Percentiles rank a stretch among this genome's conserved stretches.
Evolutionary conservation across 2,329 filamentous ascomycete species (phyloP).

Genomic region (Botrytis hyacinthi): DNA sequence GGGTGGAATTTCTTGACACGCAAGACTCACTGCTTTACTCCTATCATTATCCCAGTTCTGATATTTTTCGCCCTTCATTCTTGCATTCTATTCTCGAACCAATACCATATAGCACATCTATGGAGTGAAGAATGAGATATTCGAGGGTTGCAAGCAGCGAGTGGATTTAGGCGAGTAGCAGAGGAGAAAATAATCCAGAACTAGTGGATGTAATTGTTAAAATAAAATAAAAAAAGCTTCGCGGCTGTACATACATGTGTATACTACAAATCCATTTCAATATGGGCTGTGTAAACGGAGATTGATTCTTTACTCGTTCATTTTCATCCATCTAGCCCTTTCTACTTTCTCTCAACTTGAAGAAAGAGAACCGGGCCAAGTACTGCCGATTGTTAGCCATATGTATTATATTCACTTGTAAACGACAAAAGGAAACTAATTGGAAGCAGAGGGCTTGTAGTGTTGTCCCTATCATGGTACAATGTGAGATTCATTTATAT

Average conservation of each 20-base stretch:
- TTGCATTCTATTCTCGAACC: not conserved
- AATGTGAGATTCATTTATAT: not conserved
- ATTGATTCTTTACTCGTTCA: too few species aligned
- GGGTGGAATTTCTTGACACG: not conserved
- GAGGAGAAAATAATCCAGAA: not conserved
- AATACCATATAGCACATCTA: not conserved
- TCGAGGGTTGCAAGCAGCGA: not conserved
- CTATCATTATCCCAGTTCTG: accelerated
- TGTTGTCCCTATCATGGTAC: not conserved
- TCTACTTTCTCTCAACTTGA: not conserved
- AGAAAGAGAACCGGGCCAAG: not conserved
- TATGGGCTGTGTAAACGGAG: too few species aligned
- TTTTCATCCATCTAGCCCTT: not conserved
- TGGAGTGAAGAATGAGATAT: not conserved
- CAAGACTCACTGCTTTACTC: not conserved
- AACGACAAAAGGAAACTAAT: not conserved
- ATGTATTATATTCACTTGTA: not conserved
- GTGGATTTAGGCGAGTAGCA: not conserved
- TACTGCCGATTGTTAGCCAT: not conserved
- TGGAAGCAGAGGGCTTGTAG: not conserved
- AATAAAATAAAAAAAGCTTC: not conserved
- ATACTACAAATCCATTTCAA: accelerated
- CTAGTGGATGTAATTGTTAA: not conserved
- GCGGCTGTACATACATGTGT: accelerated
- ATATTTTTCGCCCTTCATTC: not conserved